phyloP scores from a whole-genome alignment of 176 grass and related monocot genomes.

The Oryza meyeriana region DNA sequence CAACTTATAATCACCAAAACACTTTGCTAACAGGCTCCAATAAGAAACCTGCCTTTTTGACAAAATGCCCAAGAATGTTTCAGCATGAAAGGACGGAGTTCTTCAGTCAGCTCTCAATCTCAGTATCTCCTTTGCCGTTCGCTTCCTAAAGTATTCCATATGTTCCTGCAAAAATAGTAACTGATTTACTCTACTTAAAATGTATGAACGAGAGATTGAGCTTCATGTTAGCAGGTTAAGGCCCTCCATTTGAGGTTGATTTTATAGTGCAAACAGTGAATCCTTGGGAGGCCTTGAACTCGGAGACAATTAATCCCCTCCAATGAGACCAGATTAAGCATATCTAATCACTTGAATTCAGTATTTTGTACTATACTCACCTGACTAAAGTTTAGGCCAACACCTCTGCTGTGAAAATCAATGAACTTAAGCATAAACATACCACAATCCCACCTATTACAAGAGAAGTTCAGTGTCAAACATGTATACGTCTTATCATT shows the following conservation, averaged over 20 bases:
- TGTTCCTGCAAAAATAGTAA: conserved; percentile 55
- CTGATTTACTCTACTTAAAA: neutral
- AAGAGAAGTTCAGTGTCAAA: conserved; percentile 18
- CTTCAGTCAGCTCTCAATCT: conserved; percentile 71
- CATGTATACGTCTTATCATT: neutral
- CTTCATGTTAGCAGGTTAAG: conserved; percentile 12
- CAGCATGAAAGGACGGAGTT: neutral
- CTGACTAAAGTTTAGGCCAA: conserved; percentile 57
- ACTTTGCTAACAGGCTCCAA: neutral
- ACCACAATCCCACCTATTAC: conserved; percentile 77
- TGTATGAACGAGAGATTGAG: neutral
- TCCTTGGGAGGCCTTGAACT: neutral
- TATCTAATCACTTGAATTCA: conserved; percentile 1
- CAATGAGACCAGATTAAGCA: neutral
- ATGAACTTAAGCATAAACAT: conserved; percentile 96
- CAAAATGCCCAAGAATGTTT: conserved; percentile 13
- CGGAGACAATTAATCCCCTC: neutral
- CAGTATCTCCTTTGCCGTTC: conserved; percentile 80
- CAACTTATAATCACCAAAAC: conserved; percentile 14
- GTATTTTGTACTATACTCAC: conserved; percentile 34
- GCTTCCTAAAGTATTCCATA: conserved; percentile 82
- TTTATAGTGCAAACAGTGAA: neutral
- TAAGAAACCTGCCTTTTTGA: conserved; percentile 15
- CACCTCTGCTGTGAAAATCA: conserved; percentile 71
- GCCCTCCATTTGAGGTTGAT: neutral